Evolutionary conservation across 192 early-diverging fungal genomes (phyloP).

Genomic region (Cetraspora pellucida): DNA sequence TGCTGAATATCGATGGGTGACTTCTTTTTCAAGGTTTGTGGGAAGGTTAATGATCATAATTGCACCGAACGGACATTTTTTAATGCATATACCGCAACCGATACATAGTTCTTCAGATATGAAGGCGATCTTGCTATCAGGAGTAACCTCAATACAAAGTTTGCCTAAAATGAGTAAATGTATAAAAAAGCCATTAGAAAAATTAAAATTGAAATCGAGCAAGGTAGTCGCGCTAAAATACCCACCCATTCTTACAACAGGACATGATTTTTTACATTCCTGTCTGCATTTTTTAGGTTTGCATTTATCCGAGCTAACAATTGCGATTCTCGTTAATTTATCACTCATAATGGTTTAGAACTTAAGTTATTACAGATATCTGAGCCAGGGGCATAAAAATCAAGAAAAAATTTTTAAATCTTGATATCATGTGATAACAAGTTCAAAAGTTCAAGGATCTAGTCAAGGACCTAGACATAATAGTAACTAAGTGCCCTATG

Average conservation of each 20-base stretch:
- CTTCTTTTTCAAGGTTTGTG: conserved; percentile 90
- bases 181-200: not conserved
- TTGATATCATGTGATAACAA: not conserved
- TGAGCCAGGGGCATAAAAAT: not conserved
- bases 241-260: conserved; percentile 96
- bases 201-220: not conserved
- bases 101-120: conserved; percentile 97
- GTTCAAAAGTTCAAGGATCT: too few relatives aligned
- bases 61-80: conserved; percentile 96
- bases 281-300: conserved; percentile 99
- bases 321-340: conserved; percentile 90
- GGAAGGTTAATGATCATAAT: conserved; percentile 97
- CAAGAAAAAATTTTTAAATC: not conserved
- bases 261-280: conserved; percentile 96
- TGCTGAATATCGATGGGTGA: conserved; percentile 94
- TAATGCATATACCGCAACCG: conserved; percentile 97
- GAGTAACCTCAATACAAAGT: conserved; percentile 90
- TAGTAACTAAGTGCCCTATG: too few relatives aligned
- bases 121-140: conserved; percentile 85
- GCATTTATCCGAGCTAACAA: conserved; percentile 93
- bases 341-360: conserved; percentile 70
- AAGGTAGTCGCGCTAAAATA: not conserved
- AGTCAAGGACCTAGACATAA: too few relatives aligned
- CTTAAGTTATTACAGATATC: not conserved
- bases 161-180: conserved; percentile 60